These are phyloP conservation scores for Aspergillus alliaceus DNA, from an alignment of 2,329 filamentous ascomycete genomes.

Conservation along the genomic window DNA sequence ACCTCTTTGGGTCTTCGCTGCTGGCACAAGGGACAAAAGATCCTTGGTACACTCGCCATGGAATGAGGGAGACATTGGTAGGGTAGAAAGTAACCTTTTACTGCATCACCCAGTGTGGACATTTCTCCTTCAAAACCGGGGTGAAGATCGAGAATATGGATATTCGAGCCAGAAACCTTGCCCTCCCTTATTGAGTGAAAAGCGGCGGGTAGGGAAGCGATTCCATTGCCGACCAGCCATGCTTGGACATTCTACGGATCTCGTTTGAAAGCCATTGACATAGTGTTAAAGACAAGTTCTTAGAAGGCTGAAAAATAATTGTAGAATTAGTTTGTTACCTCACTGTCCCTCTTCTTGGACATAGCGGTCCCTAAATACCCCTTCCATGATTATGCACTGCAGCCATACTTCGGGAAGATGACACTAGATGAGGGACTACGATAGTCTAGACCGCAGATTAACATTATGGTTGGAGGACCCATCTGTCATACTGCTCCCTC, in stretches of 20 bases:
- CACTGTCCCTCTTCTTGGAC: too few species aligned
- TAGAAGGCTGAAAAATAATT: neutral
- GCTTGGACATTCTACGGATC: constrained; percentile 16
- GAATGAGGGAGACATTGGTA: constrained; percentile 34
- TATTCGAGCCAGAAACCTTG: constrained; percentile 30
- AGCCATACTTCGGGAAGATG: too few species aligned
- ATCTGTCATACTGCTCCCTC: too few species aligned
- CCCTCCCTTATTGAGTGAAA: constrained; percentile 37
- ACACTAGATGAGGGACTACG: too few species aligned
- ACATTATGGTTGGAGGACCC: too few species aligned
- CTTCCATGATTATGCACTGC: too few species aligned
- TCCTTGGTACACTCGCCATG: constrained; percentile 34
- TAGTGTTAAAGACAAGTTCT: neutral
- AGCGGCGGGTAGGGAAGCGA: constrained; percentile 38
- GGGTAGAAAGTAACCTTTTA: constrained; percentile 35
- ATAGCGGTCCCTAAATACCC: too few species aligned
- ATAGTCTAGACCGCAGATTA: too few species aligned
- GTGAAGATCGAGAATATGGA: constrained; percentile 38
- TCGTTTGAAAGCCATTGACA: neutral
- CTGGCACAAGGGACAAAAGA: constrained; percentile 32
- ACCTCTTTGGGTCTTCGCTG: neutral
- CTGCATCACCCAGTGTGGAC: constrained; percentile 24
- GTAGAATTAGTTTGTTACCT: too few species aligned
- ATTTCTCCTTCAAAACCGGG: constrained; percentile 31
- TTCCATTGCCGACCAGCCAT: constrained; percentile 38